Conservation (phyloP, 1,284 basidiomycete species). For the Paramarasmius palmivorus region DNA sequence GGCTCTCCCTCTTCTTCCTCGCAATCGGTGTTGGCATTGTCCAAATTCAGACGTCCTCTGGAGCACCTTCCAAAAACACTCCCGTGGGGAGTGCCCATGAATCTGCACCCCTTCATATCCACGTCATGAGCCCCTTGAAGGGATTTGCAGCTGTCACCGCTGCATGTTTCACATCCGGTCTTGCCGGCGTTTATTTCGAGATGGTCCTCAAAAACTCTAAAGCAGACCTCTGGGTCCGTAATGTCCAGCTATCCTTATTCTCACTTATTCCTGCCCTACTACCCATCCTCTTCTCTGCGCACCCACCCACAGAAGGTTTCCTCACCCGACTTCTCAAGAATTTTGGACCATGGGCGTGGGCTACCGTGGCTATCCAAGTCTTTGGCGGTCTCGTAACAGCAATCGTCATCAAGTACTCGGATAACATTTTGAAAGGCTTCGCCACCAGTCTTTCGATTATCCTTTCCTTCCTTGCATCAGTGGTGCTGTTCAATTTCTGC, state of each 20-base stretch:
- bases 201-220: conserved; percentile 93
- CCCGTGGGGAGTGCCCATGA: conserved; percentile 58
- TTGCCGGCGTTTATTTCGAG: conserved; percentile 98
- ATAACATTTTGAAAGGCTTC: conserved; percentile 94
- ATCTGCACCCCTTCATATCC: conserved; percentile 39
- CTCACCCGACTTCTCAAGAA: conserved; percentile 61
- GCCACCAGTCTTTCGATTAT: conserved; percentile 94
- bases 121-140: conserved; percentile 78
- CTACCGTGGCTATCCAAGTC: conserved; percentile 88
- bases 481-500: conserved; percentile 85
- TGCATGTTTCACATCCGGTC: conserved; percentile 94
- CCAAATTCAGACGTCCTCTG: conserved; percentile 72
- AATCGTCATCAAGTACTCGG: conserved; percentile 84
- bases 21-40: conserved; percentile 91
- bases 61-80: conserved; percentile 29
- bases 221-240: conserved; percentile 93
- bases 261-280: conserved; percentile 82
- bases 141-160: conserved; percentile 88
- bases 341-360: conserved; percentile 93
- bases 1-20: conserved; percentile 82
- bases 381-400: conserved; percentile 93
- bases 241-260: conserved; percentile 94
- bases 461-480: conserved; percentile 89
- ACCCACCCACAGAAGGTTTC: conserved; percentile 41
- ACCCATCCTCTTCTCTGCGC: conserved; percentile 59